A percentile compares a stretch with the other conserved stretches of the same genome.
phyloP scores from a whole-genome alignment of 78 protist species.

The Dictyostelium firmibasis region DNA sequence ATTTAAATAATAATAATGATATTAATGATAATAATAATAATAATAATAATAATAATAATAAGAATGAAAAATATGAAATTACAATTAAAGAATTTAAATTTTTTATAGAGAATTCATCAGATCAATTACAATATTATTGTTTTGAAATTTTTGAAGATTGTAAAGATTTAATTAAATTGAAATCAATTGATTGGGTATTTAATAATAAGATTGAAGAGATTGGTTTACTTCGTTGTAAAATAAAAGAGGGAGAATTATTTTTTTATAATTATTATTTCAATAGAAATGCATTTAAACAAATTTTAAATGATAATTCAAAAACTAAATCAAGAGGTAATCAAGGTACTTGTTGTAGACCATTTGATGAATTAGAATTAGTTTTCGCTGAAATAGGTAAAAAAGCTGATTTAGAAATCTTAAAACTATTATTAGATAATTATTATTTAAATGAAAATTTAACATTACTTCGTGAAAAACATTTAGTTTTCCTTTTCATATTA shows the following conservation, averaged over 20 bases:
- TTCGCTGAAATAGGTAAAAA: background rate
- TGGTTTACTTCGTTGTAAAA: background rate
- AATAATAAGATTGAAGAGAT: background rate
- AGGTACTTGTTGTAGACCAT: background rate
- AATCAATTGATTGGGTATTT: conserved; percentile 3
- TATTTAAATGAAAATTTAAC: background rate
- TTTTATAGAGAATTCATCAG: background rate
- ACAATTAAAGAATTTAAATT: background rate
- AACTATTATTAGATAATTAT: background rate
- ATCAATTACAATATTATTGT: background rate
- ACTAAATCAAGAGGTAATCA: background rate
- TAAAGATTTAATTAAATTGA: background rate
- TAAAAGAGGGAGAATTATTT: background rate
- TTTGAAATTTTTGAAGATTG: background rate
- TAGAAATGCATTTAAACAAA: background rate
- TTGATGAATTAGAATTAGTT: background rate
- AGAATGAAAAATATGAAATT: background rate
- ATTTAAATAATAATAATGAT: background rate
- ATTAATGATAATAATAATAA: background rate
- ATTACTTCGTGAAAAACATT: background rate
- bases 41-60: background rate
- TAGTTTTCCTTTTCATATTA: background rate
- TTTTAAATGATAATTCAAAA: background rate
- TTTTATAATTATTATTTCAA: background rate
- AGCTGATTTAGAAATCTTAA: background rate